A percentile compares a stretch with the other conserved stretches of the same genome.
phyloP scores from a whole-genome alignment of 225 moss, liverwort and hornwort species.

The Ulota crispa region DNA sequence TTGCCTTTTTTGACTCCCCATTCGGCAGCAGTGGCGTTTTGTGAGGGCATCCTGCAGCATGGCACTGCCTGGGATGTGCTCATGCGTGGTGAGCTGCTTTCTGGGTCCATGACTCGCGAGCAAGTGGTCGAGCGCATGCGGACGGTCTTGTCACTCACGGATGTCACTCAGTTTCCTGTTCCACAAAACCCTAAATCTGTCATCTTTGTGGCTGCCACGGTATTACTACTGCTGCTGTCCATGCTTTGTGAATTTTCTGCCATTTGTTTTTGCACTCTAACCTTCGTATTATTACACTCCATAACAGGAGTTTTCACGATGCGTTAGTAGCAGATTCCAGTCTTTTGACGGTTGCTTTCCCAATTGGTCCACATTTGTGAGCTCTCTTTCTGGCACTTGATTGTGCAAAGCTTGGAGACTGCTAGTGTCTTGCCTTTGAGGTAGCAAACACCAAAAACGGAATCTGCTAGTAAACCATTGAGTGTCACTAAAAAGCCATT shows the following conservation, averaged over 20 bases:
- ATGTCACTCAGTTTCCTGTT: slow-evolving; percentile 89
- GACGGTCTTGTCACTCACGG: slow-evolving; percentile 81
- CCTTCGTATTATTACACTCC: background rate
- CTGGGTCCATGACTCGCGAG: slow-evolving; percentile 79
- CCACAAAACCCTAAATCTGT: slow-evolving; percentile 79
- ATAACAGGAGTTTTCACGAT: background rate
- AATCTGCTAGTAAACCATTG: background rate
- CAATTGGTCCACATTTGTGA: background rate
- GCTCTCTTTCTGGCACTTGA: background rate
- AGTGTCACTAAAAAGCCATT: background rate
- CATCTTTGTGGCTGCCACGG: slow-evolving; percentile 94
- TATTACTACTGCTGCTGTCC: slow-evolving; percentile 23
- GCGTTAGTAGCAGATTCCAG: background rate
- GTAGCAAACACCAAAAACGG: background rate
- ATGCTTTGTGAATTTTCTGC: background rate
- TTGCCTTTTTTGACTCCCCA: slow-evolving; percentile 89
- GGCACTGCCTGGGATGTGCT: slow-evolving; percentile 98
- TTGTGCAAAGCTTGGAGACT: background rate
- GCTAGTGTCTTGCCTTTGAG: too few relatives aligned
- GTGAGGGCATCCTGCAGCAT: slow-evolving; percentile 93
- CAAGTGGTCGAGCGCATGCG: slow-evolving; percentile 88
- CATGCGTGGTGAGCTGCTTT: slow-evolving; percentile 77
- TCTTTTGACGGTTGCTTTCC: background rate
- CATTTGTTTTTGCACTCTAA: background rate
- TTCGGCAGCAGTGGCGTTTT: slow-evolving; percentile 97